These are phyloP conservation scores for Avena atlantica DNA, from an alignment of 176 grass and related monocot genomes.

Conservation along the genomic window DNA sequence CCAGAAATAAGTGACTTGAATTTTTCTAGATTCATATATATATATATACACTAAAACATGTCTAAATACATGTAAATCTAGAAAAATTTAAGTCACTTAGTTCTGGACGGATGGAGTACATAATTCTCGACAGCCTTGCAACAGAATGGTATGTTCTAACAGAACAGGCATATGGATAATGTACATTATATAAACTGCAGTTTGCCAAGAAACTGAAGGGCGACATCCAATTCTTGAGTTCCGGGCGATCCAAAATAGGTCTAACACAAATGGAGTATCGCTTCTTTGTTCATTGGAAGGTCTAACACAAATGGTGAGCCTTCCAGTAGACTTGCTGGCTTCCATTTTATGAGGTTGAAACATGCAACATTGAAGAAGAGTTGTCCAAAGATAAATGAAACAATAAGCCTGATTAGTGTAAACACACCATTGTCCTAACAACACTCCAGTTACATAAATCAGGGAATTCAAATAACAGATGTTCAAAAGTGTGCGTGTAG, in stretches of 20 bases:
- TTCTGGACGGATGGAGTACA: too few relatives aligned
- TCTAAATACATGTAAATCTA: too few relatives aligned
- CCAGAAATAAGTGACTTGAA: too few relatives aligned
- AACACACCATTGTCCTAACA: background rate
- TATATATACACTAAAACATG: too few relatives aligned
- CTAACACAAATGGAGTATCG: too few relatives aligned
- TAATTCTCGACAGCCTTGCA: background rate
- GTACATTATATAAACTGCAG: background rate
- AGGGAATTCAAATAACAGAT: background rate
- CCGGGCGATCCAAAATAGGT: background rate
- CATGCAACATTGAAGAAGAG: background rate
- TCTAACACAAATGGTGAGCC: background rate
- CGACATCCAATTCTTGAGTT: background rate
- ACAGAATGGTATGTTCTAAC: background rate
- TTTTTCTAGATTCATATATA: too few relatives aligned
- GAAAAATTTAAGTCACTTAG: too few relatives aligned
- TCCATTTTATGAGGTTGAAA: background rate
- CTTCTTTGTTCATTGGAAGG: too few relatives aligned
- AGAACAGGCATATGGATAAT: background rate
- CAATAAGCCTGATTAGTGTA: background rate
- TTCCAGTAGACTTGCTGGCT: background rate
- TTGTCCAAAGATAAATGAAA: background rate
- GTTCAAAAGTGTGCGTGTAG: background rate
- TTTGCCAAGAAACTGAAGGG: background rate
- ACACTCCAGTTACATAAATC: background rate